Conservation (phyloP, 495 filamentous ascomycete genomes). For the Talaromyces ruber region DNA sequence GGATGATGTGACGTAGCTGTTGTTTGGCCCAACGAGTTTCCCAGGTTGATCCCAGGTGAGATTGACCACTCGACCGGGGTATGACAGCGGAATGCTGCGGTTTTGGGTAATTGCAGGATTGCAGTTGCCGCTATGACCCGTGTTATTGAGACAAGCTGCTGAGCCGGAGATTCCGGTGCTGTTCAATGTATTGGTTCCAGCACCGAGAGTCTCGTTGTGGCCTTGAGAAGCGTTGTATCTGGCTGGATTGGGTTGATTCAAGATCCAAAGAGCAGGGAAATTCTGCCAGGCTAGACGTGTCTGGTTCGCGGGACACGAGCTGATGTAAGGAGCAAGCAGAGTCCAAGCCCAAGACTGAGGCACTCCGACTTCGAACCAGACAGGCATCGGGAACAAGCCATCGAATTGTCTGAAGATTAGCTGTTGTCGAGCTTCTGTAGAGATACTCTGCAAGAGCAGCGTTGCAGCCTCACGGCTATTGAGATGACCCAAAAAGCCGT, state of each 20-base stretch:
- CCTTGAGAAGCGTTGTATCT: constrained; percentile 43
- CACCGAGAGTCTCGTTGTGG: constrained; percentile 24
- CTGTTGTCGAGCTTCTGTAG: constrained; percentile 82
- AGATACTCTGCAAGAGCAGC: constrained; percentile 67
- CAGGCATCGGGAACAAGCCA: constrained; percentile 77
- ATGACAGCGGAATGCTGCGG: constrained; percentile 59
- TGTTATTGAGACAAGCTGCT: constrained; percentile 43
- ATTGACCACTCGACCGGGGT: constrained; percentile 63
- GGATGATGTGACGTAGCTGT: constrained; percentile 63
- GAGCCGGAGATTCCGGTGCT: constrained; percentile 24
- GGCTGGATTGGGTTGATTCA: constrained; percentile 70
- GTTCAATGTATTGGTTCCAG: constrained; percentile 26
- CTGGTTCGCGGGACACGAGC: constrained; percentile 62
- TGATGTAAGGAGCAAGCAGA: constrained; percentile 76
- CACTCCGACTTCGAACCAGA: constrained; percentile 74
- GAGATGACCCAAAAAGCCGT: constrained; percentile 75
- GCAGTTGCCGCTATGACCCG: constrained; percentile 46
- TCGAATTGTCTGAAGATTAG: constrained; percentile 82
- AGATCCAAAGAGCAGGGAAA: constrained; percentile 65
- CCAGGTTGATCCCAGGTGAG: constrained; percentile 70
- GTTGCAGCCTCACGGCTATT: constrained; percentile 67
- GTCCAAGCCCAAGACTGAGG: constrained; percentile 89
- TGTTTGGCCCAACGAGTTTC: constrained; percentile 65
- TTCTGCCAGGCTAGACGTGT: constrained; percentile 84
- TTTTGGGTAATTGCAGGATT: constrained; percentile 57